Base-by-base conservation (phyloP, 75 land plant species). In the Azolla pinnata region DNA sequence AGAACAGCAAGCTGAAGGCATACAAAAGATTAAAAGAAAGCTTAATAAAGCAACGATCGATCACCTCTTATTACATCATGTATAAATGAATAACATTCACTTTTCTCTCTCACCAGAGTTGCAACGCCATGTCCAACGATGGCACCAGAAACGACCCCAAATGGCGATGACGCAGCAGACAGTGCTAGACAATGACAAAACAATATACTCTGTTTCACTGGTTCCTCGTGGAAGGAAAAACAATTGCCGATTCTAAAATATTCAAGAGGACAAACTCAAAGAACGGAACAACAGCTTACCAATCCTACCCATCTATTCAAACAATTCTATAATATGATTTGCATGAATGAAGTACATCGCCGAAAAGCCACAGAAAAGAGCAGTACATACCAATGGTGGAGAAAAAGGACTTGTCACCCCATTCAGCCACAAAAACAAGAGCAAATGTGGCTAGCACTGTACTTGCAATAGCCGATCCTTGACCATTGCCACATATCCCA, bases 331-430 rank as follows among this genome's bases (percentile, higher is more conserved):
- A n/a, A n/a, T n/a, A n/a, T n/a, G n/a, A n/a, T n/a, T n/a, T n/a
- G n/a, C n/a, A n/a, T n/a, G n/a, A n/a, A n/a, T n/a, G n/a, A n/a
- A n/a, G n/a, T n/a, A n/a, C n/a, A n/a, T n/a, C n/a, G n/a, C n/a
- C n/a, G n/a, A n/a, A n/a, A n/a, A n/a, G n/a, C n/a, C n/a, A n/a
- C n/a, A n/a, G n/a, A n/a, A n/a, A n/a, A n/a, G n/a, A n/a, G n/a
- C n/a, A n/a, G n/a, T n/a, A n/a, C 79, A 61, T 19, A 91, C 97
- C 92, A 49, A 90, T 84, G 19, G 99, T 90, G 7, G 99, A 95
- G 53, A 95, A 95, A 66, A 95, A 95, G 2, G 97, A 90, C 63
- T 95, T 90, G 57, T 95, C 99, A 38, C 97, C 99, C 97, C 99
- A 95, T 67, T 95, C 99, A 48, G 97, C 99, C 47, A 95, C 83